Conservation (phyloP, 73 alveolate genomes). For the Blepharisma stoltei region DNA sequence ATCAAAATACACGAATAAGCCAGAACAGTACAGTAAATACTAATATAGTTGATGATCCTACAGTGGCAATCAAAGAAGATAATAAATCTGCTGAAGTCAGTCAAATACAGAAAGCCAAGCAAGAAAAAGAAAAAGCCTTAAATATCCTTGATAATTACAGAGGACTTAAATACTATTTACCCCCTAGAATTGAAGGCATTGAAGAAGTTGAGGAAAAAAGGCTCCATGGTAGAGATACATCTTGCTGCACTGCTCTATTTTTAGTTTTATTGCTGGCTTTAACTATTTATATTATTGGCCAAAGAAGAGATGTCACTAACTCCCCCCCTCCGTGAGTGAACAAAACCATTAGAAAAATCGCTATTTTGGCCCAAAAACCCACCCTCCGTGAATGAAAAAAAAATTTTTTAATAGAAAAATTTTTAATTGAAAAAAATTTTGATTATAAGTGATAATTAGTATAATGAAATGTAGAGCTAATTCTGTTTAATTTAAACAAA, state of each 20-base stretch:
- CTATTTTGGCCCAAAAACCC: too few species aligned
- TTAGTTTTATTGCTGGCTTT: background rate
- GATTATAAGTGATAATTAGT: too few species aligned
- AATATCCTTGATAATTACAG: background rate
- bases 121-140: background rate
- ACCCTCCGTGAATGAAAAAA: too few species aligned
- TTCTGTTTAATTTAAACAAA: too few species aligned
- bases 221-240: constrained; percentile 22
- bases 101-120: background rate
- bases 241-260: background rate
- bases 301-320: constrained; percentile 6
- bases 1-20: constrained; percentile 17
- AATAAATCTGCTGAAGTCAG: background rate
- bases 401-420: too few species aligned
- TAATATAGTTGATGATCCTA: constrained; percentile 23
- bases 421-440: too few species aligned
- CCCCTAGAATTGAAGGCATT: background rate
- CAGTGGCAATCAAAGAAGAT: background rate
- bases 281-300: background rate
- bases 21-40: constrained; percentile 15
- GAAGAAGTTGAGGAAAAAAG: background rate
- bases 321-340: too few species aligned
- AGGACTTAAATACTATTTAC: constrained; percentile 5
- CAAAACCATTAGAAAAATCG: too few species aligned
- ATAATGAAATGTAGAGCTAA: too few species aligned